phyloP scores from a whole-genome alignment of 2,329 filamentous ascomycete genomes.

The Trichoderma koningiopsis region DNA sequence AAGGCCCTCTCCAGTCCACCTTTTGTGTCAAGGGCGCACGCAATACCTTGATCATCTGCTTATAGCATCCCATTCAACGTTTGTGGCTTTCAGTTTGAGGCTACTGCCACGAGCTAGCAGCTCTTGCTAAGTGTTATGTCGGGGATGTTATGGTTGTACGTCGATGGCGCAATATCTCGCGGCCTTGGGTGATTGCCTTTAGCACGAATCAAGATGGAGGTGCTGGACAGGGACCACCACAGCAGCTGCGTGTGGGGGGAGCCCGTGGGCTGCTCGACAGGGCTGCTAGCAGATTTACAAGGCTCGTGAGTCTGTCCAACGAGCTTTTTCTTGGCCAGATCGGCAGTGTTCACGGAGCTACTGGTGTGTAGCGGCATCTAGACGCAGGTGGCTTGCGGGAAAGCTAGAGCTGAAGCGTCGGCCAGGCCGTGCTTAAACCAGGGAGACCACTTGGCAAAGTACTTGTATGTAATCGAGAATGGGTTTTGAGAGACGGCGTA shows the following conservation, averaged over 20 bases:
- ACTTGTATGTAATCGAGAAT: not conserved
- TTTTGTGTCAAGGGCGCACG: conserved; percentile 6
- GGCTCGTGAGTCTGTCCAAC: not conserved
- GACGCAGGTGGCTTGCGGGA: conserved; percentile 18
- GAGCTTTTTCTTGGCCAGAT: conserved; percentile 3
- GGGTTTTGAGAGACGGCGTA: not conserved
- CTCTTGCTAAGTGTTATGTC: not conserved
- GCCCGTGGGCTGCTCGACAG: not conserved
- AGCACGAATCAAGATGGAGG: conserved; percentile 22
- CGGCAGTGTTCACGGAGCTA: conserved; percentile 8
- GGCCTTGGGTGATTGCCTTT: conserved; percentile 22
- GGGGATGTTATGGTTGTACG: not conserved
- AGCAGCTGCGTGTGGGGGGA: not conserved
- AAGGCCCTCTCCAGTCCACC: conserved; percentile 7
- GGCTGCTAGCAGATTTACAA: conserved; percentile 6
- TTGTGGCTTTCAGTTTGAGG: not conserved
- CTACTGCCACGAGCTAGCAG: not conserved
- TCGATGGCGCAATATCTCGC: conserved; percentile 26
- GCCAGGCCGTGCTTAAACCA: conserved; percentile 17
- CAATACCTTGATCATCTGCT: not conserved
- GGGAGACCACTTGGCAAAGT: not conserved
- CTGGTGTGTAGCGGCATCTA: not conserved
- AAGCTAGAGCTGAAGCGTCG: conserved; percentile 17
- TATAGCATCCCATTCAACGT: not conserved
- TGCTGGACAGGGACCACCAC: conserved; percentile 3